Percentiles rank a stretch among this genome's conserved stretches.
Evolutionary conservation across 2,329 filamentous ascomycete species (phyloP).

Genomic region (Aureobasidium sp.): DNA sequence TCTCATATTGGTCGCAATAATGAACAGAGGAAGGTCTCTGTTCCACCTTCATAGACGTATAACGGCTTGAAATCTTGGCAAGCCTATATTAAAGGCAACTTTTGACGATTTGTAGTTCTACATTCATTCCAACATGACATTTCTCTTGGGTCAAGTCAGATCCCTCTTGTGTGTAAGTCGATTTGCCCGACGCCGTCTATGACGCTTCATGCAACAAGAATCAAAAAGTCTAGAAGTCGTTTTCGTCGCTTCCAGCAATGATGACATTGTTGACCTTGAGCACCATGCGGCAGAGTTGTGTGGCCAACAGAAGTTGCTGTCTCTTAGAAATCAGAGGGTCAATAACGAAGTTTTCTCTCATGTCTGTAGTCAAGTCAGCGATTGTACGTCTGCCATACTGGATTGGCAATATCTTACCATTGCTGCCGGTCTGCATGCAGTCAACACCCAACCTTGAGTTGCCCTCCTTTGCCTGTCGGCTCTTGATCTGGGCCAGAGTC

Average conservation of each 20-base stretch:
- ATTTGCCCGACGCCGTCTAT: not conserved
- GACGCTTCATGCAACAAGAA: not conserved
- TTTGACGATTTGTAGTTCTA: constrained; percentile 9
- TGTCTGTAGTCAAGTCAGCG: constrained; percentile 49
- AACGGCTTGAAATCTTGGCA: not conserved
- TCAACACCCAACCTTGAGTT: constrained; percentile 80
- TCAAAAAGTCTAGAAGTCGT: constrained; percentile 60
- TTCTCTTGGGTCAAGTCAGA: not conserved
- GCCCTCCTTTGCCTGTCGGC: constrained; percentile 84
- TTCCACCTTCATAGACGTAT: no score
- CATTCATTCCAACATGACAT: not conserved
- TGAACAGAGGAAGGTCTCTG: no score
- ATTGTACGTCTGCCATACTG: not conserved
- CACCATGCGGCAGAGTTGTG: constrained; percentile 96
- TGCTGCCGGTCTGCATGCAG: constrained; percentile 92
- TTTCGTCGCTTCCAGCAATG: constrained; percentile 76
- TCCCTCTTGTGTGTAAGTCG: not conserved
- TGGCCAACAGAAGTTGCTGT: constrained; percentile 91
- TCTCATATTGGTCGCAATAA: no score
- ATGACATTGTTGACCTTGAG: constrained; percentile 96
- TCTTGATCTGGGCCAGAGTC: constrained; percentile 90
- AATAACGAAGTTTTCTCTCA: constrained; percentile 97
- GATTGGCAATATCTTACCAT: constrained; percentile 48
- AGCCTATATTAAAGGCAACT: not conserved
- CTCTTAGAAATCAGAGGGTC: constrained; percentile 97